Conservation (phyloP, 352 stramenopile genomes). For the Phytophthora chlamydospora region DNA sequence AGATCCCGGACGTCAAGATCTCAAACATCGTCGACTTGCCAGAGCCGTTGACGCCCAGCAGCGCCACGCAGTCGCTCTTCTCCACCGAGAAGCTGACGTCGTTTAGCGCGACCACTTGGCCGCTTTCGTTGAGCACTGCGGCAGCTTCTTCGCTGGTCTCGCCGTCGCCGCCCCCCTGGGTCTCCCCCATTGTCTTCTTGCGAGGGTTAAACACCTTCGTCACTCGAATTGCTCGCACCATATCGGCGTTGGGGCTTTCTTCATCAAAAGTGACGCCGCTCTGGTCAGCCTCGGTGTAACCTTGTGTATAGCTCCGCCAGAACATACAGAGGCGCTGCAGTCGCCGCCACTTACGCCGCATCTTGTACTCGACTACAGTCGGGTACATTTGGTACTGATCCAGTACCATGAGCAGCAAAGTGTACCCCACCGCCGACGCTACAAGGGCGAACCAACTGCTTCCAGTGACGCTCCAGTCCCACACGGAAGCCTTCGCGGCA, state of each 20-base stretch:
- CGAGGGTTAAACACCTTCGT: constrained; percentile 71
- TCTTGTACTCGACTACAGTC: constrained; percentile 48
- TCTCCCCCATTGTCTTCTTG: constrained; percentile 10
- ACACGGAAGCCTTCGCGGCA: constrained; percentile 30
- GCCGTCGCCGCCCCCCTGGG: constrained; percentile 7
- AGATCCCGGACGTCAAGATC: constrained; percentile 93
- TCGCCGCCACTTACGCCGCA: constrained; percentile 32
- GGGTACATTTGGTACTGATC: constrained; percentile 81
- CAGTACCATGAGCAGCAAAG: constrained; percentile 54
- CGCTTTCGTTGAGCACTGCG: constrained; percentile 43
- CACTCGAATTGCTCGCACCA: constrained; percentile 56
- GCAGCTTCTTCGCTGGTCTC: constrained; percentile 16
- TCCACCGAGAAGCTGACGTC: constrained; percentile 88
- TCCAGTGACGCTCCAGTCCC: constrained; percentile 62
- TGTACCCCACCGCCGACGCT: constrained; percentile 52
- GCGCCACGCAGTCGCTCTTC: constrained; percentile 89
- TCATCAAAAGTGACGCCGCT: constrained; percentile 25
- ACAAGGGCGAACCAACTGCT: constrained; percentile 48
- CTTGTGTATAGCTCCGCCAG: constrained; percentile 21
- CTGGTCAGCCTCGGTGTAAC: constrained; percentile 38
- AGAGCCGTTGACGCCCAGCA: constrained; percentile 95
- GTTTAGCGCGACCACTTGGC: constrained; percentile 72
- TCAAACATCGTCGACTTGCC: constrained; percentile 98
- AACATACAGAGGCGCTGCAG: constrained; percentile 22
- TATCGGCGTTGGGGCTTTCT: constrained; percentile 36